Evolutionary conservation across 345 rosid species (phyloP).

Genomic region (Syzygium jambos): DNA sequence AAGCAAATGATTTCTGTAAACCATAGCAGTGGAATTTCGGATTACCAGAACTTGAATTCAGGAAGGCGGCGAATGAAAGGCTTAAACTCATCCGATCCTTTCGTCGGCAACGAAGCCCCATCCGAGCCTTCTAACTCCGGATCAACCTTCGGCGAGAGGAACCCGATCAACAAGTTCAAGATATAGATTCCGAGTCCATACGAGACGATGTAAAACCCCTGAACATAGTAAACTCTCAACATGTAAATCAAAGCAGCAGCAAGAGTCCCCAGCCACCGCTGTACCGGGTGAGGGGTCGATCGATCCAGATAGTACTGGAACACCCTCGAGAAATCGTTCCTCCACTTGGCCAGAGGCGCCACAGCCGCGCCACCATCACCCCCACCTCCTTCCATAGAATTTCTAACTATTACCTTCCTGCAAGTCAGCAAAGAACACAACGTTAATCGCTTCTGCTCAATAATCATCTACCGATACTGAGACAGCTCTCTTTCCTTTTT

Average conservation of each 20-base stretch:
- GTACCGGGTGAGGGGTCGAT: conserved; percentile 35
- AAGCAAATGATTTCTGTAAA: neutral
- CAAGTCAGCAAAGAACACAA: neutral
- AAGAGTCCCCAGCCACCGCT: conserved; percentile 62
- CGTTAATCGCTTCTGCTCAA: neutral
- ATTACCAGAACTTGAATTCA: conserved; percentile 79
- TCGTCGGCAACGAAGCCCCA: conserved; percentile 39
- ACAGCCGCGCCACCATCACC: conserved; percentile 15
- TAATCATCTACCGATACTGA: neutral
- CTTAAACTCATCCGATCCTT: conserved; percentile 58
- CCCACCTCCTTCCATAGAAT: conserved; percentile 29
- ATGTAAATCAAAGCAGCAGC: conserved; percentile 44
- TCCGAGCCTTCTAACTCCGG: conserved; percentile 62
- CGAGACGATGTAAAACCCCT: conserved; percentile 60
- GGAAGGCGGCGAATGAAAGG: conserved; percentile 82
- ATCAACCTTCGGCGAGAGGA: conserved; percentile 75
- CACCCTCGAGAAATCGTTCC: conserved; percentile 24
- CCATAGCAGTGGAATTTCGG: neutral
- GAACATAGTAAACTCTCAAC: conserved; percentile 43
- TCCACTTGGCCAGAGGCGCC: conserved; percentile 44
- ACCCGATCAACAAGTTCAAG: conserved; percentile 75
- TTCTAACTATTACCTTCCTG: neutral
- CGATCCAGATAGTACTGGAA: conserved; percentile 48
- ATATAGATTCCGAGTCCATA: conserved; percentile 81
- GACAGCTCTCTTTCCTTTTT: neutral